Percentiles rank a stretch among this genome's conserved stretches.
Conservation (phyloP, 129 eudicot genomes). For the Tanacetum coccineum region DNA sequence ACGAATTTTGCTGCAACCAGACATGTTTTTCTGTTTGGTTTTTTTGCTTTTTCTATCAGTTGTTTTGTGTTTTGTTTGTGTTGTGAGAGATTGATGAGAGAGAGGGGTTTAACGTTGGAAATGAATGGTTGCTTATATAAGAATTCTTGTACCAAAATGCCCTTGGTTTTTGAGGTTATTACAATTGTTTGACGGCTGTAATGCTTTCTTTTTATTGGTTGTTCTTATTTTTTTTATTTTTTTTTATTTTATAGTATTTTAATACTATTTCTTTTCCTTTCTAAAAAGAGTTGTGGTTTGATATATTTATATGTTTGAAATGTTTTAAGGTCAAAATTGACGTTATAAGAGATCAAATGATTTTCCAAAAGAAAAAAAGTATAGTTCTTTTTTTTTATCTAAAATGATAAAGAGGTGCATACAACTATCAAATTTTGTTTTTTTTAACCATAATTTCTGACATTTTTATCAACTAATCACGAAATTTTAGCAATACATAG, state of each 20-base stretch:
- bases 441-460: too few relatives aligned
- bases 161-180: slow-evolving; percentile 13
- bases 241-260: neutral
- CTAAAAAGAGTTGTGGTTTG: too few relatives aligned
- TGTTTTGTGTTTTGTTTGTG: slow-evolving; percentile 1
- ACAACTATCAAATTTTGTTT: too few relatives aligned
- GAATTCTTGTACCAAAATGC: slow-evolving; percentile 16
- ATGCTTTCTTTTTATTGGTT: slow-evolving; percentile 10
- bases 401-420: too few relatives aligned
- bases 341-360: too few relatives aligned
- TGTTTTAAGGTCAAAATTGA: too few relatives aligned
- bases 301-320: too few relatives aligned
- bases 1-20: slow-evolving; percentile 81
- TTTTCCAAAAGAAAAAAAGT: too few relatives aligned
- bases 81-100: slow-evolving; percentile 20
- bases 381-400: too few relatives aligned
- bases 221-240: neutral
- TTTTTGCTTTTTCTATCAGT: slow-evolving; percentile 16
- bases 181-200: slow-evolving; percentile 35
- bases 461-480: too few relatives aligned
- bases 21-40: slow-evolving; percentile 32
- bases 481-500: too few relatives aligned
- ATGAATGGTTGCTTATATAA: slow-evolving; percentile 24
- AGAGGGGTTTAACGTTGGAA: slow-evolving; percentile 21
- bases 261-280: too few relatives aligned